Percentiles rank a stretch among this genome's conserved stretches.
Evolutionary conservation across 805 yeast species (phyloP).

Genomic region (Blastobotrys parvus): DNA sequence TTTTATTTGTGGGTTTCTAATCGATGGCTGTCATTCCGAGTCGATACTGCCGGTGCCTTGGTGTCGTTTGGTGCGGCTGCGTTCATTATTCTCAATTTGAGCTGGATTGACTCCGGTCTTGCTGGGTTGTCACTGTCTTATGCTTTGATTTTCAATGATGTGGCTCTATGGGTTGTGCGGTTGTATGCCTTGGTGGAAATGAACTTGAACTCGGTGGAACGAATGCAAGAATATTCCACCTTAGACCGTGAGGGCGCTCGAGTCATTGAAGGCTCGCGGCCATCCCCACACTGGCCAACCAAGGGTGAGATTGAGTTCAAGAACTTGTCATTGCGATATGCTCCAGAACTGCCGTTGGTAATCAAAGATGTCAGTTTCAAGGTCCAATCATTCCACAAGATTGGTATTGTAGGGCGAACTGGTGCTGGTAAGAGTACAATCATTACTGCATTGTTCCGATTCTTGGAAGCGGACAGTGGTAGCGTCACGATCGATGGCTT

Average conservation of each 20-base stretch:
- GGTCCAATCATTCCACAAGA: conserved; percentile 68
- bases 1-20: conserved; percentile 93
- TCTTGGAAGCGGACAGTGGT: conserved; percentile 51
- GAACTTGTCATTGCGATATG: conserved; percentile 76
- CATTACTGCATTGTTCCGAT: conserved; percentile 79
- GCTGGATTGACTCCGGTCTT: conserved; percentile 74
- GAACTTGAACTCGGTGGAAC: conserved; percentile 95
- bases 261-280: conserved; percentile 48
- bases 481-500: conserved; percentile 55
- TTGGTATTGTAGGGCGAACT: conserved; percentile 96
- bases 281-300: conserved; percentile 74
- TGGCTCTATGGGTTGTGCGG: conserved; percentile 89
- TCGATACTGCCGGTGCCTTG: conserved; percentile 74
- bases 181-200: conserved; percentile 85
- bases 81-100: conserved; percentile 61
- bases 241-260: conserved; percentile 84
- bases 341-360: conserved; percentile 85
- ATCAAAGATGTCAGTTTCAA: conserved; percentile 79
- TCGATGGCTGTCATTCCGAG: conserved; percentile 85
- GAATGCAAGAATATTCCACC: conserved; percentile 76
- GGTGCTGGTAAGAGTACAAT: conserved; percentile 99
- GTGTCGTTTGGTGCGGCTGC: conserved; percentile 77
- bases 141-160: conserved; percentile 81
- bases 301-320: conserved; percentile 70
- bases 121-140: conserved; percentile 93